phyloP scores from a whole-genome alignment of 768 basidiomycete genomes.

The Boletales sp. region DNA sequence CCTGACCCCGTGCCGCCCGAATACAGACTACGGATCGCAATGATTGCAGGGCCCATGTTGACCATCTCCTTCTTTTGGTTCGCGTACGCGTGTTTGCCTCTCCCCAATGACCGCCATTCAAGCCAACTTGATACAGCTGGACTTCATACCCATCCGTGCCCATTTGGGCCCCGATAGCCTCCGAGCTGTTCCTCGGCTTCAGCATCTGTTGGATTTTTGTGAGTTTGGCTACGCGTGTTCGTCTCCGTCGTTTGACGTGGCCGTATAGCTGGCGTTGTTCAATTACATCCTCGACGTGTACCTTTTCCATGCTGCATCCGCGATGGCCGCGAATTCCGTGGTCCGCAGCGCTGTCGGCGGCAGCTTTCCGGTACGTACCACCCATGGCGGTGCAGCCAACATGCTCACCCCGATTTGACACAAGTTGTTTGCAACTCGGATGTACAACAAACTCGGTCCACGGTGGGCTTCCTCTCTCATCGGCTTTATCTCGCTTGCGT shows the following conservation, averaged over 20 bases:
- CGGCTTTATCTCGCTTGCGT: slow-evolving; percentile 45
- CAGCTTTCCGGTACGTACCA: slow-evolving; percentile 36
- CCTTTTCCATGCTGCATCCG: slow-evolving; percentile 51
- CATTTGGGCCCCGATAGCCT: slow-evolving; percentile 50
- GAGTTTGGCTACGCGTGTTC: slow-evolving; percentile 20
- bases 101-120: not conserved
- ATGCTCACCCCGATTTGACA: not conserved
- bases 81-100: slow-evolving; percentile 38
- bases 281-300: slow-evolving; percentile 66
- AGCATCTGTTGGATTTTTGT: slow-evolving; percentile 54
- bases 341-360: slow-evolving; percentile 52
- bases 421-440: slow-evolving; percentile 48
- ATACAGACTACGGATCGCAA: slow-evolving; percentile 46
- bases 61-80: slow-evolving; percentile 64
- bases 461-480: slow-evolving; percentile 59
- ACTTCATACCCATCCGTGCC: slow-evolving; percentile 51
- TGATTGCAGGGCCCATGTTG: slow-evolving; percentile 51
- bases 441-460: slow-evolving; percentile 49
- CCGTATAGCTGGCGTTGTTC: slow-evolving; percentile 43
- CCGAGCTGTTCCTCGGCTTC: slow-evolving; percentile 50
- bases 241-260: not conserved
- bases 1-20: slow-evolving; percentile 60
- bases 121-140: slow-evolving; percentile 39
- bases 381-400: no score
- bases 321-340: slow-evolving; percentile 51